phyloP scores from a whole-genome alignment of 1,139 yeast genomes.

The Geotrichum aggregatum region DNA sequence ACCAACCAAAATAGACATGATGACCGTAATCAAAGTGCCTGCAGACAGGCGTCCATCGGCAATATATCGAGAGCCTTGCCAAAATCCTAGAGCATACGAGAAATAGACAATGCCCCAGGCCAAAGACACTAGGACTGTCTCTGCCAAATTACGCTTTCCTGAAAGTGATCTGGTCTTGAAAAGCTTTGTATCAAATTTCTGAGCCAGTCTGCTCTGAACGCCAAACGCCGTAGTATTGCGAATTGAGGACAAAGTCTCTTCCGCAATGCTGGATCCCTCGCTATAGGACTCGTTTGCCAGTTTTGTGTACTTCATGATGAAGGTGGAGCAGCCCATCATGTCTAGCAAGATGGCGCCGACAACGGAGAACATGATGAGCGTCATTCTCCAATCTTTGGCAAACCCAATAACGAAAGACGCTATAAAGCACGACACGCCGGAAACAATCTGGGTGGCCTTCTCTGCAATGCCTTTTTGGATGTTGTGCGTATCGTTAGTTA shows the following conservation, averaged over 20 bases:
- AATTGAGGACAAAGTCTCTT: conserved; percentile 42
- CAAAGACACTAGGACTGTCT: conserved; percentile 37
- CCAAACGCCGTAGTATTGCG: conserved; percentile 46
- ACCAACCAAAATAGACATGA: conserved; percentile 43
- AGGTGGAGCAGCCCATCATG: conserved; percentile 34
- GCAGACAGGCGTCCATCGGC: conserved; percentile 36
- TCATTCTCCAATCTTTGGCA: conserved; percentile 41
- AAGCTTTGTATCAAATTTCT: conserved; percentile 34
- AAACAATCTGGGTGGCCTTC: conserved; percentile 42
- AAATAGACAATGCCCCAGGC: conserved; percentile 39
- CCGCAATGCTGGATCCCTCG: conserved; percentile 42
- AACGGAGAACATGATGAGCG: conserved; percentile 39
- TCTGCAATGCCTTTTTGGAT: conserved; percentile 47
- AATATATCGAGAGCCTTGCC: conserved; percentile 44
- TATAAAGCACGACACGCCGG: conserved; percentile 41
- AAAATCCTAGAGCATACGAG: conserved; percentile 43
- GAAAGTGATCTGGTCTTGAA: conserved; percentile 24
- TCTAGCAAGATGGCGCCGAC: conserved; percentile 36
- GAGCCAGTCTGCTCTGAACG: conserved; percentile 40
- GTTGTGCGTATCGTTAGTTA: conserved; percentile 42
- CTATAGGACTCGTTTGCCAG: conserved; percentile 36
- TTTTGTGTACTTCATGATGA: conserved; percentile 38
- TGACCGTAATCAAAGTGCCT: conserved; percentile 38
- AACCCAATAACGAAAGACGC: conserved; percentile 43
- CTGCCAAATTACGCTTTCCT: conserved; percentile 32